A percentile compares a stretch with the other conserved stretches of the same genome.
phyloP scores from a whole-genome alignment of 305 asterid species.

The Andrographis paniculata region DNA sequence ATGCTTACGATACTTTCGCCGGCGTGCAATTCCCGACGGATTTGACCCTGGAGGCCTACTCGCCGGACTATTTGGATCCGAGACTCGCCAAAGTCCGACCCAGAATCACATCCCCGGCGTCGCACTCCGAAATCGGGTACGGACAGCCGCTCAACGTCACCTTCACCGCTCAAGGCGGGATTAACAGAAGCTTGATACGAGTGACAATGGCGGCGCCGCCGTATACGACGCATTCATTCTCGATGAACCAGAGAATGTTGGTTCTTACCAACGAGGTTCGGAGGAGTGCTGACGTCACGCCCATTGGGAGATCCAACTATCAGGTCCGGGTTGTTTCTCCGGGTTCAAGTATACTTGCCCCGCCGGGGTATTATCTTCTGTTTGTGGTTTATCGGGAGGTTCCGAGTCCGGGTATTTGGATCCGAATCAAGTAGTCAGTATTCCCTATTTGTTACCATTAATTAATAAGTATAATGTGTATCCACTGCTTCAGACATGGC shows the following conservation, averaged over 20 bases:
- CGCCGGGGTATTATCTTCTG: slow-evolving; percentile 73
- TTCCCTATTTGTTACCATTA: too few species aligned
- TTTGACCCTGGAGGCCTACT: slow-evolving; percentile 48
- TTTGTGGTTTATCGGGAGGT: slow-evolving; percentile 52
- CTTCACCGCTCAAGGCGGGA: slow-evolving; percentile 18
- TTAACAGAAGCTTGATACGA: slow-evolving; percentile 18
- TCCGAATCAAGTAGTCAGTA: slow-evolving; percentile 30
- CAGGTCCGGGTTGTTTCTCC: slow-evolving; percentile 47
- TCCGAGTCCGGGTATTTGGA: slow-evolving; percentile 59
- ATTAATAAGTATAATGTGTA: too few species aligned
- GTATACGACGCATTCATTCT: slow-evolving; percentile 71
- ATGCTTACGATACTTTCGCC: slow-evolving; percentile 49
- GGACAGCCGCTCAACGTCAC: slow-evolving; percentile 43
- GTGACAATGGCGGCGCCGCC: slow-evolving; percentile 65
- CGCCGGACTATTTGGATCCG: slow-evolving; percentile 51
- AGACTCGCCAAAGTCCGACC: slow-evolving; percentile 39
- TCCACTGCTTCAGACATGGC: too few species aligned
- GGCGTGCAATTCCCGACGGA: slow-evolving; percentile 65
- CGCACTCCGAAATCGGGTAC: slow-evolving; percentile 26
- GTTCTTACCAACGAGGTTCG: slow-evolving; percentile 24
- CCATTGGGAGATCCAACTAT: slow-evolving; percentile 18
- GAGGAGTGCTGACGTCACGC: slow-evolving; percentile 14
- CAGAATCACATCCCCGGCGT: slow-evolving; percentile 32
- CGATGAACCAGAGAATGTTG: slow-evolving; percentile 71
- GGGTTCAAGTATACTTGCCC: slow-evolving; percentile 47